These are phyloP conservation scores for Backusella morwellensis DNA, from an alignment of 192 early-diverging fungal species.

Conservation along the genomic window DNA sequence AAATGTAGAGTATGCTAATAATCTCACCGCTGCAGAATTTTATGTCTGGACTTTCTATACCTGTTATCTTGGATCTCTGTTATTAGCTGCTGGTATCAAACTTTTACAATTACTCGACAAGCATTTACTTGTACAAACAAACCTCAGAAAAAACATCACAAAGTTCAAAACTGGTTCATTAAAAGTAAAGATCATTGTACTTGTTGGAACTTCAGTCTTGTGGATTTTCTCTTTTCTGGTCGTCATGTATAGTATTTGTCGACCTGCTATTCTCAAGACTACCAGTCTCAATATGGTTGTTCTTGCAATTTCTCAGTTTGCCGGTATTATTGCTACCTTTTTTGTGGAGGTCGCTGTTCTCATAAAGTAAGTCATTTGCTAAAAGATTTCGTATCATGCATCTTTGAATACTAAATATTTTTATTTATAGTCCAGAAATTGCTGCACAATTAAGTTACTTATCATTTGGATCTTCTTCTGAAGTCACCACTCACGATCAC, in stretches of 20 bases:
- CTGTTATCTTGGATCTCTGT: neutral
- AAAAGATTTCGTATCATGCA: neutral
- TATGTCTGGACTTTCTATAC: neutral
- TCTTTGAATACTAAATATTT: neutral
- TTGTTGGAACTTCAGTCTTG: neutral
- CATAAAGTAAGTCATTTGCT: neutral
- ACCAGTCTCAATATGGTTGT: neutral
- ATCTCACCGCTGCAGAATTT: neutral
- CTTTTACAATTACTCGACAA: neutral
- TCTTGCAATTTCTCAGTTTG: neutral
- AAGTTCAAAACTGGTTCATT: slow-evolving; percentile 1
- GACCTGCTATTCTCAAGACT: neutral
- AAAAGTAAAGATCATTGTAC: slow-evolving; percentile 5
- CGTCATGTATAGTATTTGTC: neutral
- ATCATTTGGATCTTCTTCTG: neutral
- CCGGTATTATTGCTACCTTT: neutral
- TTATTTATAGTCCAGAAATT: neutral
- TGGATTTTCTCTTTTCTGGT: neutral
- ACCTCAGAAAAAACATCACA: neutral
- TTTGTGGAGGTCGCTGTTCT: neutral
- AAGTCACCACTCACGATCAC: neutral
- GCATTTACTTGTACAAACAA: neutral
- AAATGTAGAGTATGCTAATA: neutral
- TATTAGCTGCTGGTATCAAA: slow-evolving; percentile 1
- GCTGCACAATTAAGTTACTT: neutral